Evolutionary conservation across 768 basidiomycete genomes (phyloP).

Genomic region (Antrodiella citrinella): DNA sequence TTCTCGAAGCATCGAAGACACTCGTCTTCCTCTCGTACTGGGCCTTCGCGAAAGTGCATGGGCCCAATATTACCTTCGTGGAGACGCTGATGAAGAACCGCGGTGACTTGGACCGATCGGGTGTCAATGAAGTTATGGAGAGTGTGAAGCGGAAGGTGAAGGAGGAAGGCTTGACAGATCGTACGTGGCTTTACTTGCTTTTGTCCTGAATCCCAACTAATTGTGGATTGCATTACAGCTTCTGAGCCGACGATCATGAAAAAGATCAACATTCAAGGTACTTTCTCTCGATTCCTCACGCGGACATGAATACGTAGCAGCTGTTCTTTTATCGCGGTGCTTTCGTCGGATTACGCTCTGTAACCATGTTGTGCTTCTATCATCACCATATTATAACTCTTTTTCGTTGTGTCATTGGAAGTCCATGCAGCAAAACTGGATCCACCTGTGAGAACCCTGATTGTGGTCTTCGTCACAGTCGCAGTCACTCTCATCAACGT

Average conservation of each 20-base stretch:
- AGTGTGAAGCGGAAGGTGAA: conserved; percentile 88
- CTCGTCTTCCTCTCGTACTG: conserved; percentile 91
- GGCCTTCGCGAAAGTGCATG: conserved; percentile 88
- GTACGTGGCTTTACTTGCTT: conserved; percentile 37
- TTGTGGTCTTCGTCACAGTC: too few species aligned
- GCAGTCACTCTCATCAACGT: too few species aligned
- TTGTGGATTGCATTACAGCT: conserved; percentile 33
- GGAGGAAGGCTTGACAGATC: conserved; percentile 77
- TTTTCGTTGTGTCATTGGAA: too few species aligned
- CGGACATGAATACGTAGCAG: conserved; percentile 8
- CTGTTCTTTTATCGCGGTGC: too few species aligned
- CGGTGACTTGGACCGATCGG: conserved; percentile 85
- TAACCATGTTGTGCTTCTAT: too few species aligned
- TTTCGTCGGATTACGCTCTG: too few species aligned
- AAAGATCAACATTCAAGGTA: conserved; percentile 70
- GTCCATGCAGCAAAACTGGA: too few species aligned
- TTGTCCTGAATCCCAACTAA: conserved; percentile 9
- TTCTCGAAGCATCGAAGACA: conserved; percentile 81
- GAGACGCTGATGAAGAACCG: conserved; percentile 86
- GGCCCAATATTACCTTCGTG: conserved; percentile 86
- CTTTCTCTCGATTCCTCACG: conserved; percentile 64
- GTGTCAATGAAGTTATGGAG: conserved; percentile 87
- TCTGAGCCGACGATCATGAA: conserved; percentile 87
- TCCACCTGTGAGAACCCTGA: too few species aligned
- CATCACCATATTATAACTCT: too few species aligned